phyloP scores from a whole-genome alignment of 495 filamentous ascomycete genomes.

The Aspergillus affinis region DNA sequence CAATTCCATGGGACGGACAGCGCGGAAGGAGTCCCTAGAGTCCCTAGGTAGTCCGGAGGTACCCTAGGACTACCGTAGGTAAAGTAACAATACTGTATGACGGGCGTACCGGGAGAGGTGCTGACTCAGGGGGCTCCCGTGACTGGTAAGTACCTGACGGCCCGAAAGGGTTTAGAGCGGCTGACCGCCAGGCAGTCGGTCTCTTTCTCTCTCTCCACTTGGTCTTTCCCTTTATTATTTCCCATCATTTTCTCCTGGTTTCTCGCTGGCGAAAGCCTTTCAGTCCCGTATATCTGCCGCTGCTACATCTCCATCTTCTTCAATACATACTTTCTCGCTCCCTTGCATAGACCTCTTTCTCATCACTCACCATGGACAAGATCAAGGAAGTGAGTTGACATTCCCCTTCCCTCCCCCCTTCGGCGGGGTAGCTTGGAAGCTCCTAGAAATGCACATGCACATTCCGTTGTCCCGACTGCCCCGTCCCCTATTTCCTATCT shows the following conservation, averaged over 20 bases:
- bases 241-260: slow-evolving; percentile 19
- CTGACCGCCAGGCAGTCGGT: slow-evolving; percentile 30
- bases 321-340: slow-evolving; percentile 32
- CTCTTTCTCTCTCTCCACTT: slow-evolving; percentile 25
- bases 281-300: background rate
- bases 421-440: slow-evolving; percentile 48
- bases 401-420: slow-evolving; percentile 30
- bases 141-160: slow-evolving; percentile 2
- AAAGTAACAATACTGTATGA: slow-evolving; percentile 25
- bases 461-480: slow-evolving; percentile 5
- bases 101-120: slow-evolving; percentile 7
- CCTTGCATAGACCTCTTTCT: slow-evolving; percentile 16
- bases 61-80: too few relatives aligned
- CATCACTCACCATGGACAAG: slow-evolving; percentile 49
- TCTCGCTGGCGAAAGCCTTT: slow-evolving; percentile 48
- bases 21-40: slow-evolving; percentile 10
- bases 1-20: background rate
- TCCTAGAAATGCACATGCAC: slow-evolving; percentile 26
- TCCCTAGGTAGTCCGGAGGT: too few relatives aligned
- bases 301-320: slow-evolving; percentile 17
- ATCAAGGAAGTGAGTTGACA: slow-evolving; percentile 75
- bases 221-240: slow-evolving; percentile 23
- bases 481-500: slow-evolving; percentile 7
- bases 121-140: background rate
- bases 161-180: slow-evolving; percentile 7